Base-by-base conservation (phyloP, 257 asterid species). In the Mentha longifolia region DNA sequence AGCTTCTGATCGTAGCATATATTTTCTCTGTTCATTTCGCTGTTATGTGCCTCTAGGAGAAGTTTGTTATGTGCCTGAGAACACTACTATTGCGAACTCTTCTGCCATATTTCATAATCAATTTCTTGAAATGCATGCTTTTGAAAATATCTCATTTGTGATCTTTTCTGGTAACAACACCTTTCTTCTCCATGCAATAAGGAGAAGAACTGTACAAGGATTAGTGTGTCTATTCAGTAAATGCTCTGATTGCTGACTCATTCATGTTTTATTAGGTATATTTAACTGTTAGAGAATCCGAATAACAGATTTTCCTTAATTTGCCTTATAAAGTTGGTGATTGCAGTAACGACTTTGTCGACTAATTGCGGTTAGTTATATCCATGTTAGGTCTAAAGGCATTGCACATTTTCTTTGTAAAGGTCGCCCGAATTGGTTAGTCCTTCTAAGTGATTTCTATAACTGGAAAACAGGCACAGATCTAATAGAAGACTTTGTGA, bases 281-380 rank as follows among this genome's bases (percentile, higher is more conserved):
- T n/a, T 33, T 16, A 55, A 74, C 61, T 51, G 11, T 61, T 25
- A 35, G 58, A 22, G 9, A 20, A 42, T 73, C 33, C 41, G 54
- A 51, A 72, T 60, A 49, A 30, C 39, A 67, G 70, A 69, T 58
- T 37, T 51, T 35, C 63, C 43, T 71, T 76, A 56, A 67, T 61
- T 79, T 72, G 69, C 74, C 74, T 62, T 56, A 5, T 8, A 41
- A 61, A 80, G 78, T 72, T 71, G 73, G 76, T 75, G 67, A 68
- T 46, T 28, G 42, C 39, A 55, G 8, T 22, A 41, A 16, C 37
- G 22, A 66, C 59, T 60, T 67, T 75, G 12, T 75, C 19, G 61
- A 19, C 42, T 35, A 10, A 42, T 20, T 49, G 42, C 50, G 20
- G 43, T 61, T 71, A 50, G 19, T 61, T 63, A 70, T 46, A 14